phyloP scores from a whole-genome alignment of 83 land plant species.

The Picea abies region DNA sequence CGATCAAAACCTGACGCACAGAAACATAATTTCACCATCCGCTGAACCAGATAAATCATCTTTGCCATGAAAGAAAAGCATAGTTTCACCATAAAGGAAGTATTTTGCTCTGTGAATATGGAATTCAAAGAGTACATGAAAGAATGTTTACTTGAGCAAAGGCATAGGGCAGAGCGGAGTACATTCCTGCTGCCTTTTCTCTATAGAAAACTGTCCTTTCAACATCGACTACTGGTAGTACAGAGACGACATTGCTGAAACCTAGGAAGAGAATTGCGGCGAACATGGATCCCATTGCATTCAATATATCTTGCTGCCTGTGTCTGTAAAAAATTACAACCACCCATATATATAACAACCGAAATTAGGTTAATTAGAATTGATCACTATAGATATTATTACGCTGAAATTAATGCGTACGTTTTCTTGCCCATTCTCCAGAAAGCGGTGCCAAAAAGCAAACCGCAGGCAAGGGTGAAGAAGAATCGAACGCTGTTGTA shows the following conservation, averaged over 20 bases:
- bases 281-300: constrained; percentile 86
- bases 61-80: too few species aligned
- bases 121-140: too few species aligned
- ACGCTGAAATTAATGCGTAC: constrained; percentile 24
- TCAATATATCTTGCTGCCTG: constrained; percentile 56
- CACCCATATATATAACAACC: not conserved
- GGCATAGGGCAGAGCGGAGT: constrained; percentile 73
- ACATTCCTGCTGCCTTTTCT: constrained; percentile 93
- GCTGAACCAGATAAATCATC: too few species aligned
- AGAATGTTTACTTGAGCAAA: constrained; percentile 60
- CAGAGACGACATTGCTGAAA: not conserved
- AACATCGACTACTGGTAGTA: too few species aligned
- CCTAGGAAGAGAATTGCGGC: constrained; percentile 79
- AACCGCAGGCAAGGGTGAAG: constrained; percentile 53
- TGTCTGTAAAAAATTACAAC: constrained; percentile 35
- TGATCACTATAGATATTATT: too few species aligned
- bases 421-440: constrained; percentile 68
- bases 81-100: too few species aligned
- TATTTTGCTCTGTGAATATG: too few species aligned
- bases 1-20: too few species aligned
- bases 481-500: constrained; percentile 68
- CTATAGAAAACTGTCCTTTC: constrained; percentile 79
- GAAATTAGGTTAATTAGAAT: too few species aligned
- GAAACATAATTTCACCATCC: too few species aligned
- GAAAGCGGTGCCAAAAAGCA: constrained; percentile 72